Evolutionary conservation across 371 early-diverging fungal species (phyloP).

Genomic region (Neoconidiobolus thromboides): DNA sequence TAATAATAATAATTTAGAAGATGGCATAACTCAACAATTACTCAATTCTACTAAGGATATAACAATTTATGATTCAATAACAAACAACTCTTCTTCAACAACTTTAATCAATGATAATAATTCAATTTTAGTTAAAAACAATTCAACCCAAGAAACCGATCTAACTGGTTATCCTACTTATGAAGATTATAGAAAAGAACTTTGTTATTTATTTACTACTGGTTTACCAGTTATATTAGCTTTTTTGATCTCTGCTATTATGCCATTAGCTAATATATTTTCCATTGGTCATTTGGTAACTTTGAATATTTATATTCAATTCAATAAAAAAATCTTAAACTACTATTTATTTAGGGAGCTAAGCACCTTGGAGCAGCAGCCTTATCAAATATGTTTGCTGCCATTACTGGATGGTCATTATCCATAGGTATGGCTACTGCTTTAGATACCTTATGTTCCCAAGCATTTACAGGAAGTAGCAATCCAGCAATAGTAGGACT

Average conservation of each 20-base stretch:
- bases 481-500: slow-evolving; percentile 54
- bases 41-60: too few relatives aligned
- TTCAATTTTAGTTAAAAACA: too few relatives aligned
- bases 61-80: too few relatives aligned
- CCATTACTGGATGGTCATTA: slow-evolving; percentile 65
- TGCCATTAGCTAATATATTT: slow-evolving; percentile 4
- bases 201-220: background rate
- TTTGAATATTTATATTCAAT: background rate
- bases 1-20: too few relatives aligned
- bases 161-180: too few relatives aligned
- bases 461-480: slow-evolving; percentile 52
- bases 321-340: background rate
- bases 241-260: background rate
- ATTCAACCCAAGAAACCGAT: too few relatives aligned
- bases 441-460: slow-evolving; percentile 75
- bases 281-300: slow-evolving; percentile 1
- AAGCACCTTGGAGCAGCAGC: slow-evolving; percentile 7
- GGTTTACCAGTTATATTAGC: background rate
- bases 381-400: slow-evolving; percentile 25
- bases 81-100: too few relatives aligned
- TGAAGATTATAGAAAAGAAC: background rate
- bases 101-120: too few relatives aligned
- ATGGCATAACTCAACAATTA: too few relatives aligned
- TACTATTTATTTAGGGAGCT: background rate
- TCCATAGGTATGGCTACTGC: slow-evolving; percentile 61